phyloP scores from a whole-genome alignment of 768 basidiomycete species.

The Strobilomyces echinocephalus region DNA sequence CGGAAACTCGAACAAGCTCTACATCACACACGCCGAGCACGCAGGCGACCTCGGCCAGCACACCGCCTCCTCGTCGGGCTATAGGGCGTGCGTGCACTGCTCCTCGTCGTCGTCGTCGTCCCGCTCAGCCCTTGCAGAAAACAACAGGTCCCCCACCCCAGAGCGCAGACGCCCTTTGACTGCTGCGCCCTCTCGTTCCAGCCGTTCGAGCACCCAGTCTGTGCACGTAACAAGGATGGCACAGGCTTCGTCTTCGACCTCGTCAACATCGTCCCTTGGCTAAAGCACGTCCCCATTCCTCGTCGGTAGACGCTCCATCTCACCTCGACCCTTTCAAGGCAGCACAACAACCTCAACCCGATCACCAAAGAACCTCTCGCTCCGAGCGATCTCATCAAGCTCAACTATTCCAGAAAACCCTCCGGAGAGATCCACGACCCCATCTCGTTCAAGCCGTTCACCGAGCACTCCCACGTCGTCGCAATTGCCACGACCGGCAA shows the following conservation, averaged over 20 bases:
- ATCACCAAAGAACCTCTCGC: conserved; percentile 67
- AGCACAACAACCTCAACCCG: conserved; percentile 77
- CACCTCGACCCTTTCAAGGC: conserved; percentile 39
- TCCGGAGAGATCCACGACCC: conserved; percentile 91
- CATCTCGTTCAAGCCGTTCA: conserved; percentile 97
- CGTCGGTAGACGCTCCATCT: conserved; percentile 6
- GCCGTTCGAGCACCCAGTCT: conserved; percentile 84
- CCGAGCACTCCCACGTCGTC: conserved; percentile 91
- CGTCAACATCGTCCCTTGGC: conserved; percentile 90
- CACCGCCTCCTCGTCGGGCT: conserved; percentile 74
- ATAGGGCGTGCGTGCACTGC: conserved; percentile 50
- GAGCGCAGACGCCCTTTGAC: conserved; percentile 74
- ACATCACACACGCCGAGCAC: conserved; percentile 88
- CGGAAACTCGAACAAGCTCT: conserved; percentile 81
- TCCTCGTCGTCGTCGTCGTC: not conserved
- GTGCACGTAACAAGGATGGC: conserved; percentile 76
- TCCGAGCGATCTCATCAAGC: conserved; percentile 70
- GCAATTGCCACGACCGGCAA: conserved; percentile 88
- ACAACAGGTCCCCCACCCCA: conserved; percentile 60
- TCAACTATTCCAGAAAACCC: conserved; percentile 78
- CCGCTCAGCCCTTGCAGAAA: conserved; percentile 43
- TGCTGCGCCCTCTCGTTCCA: conserved; percentile 91
- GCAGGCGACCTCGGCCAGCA: conserved; percentile 77
- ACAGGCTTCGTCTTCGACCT: conserved; percentile 83
- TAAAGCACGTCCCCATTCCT: conserved; percentile 57